A percentile compares a stretch with the other conserved stretches of the same genome.
Conservation (phyloP, 176 grass and related monocot genomes). For the Tillandsia fasciculata region DNA sequence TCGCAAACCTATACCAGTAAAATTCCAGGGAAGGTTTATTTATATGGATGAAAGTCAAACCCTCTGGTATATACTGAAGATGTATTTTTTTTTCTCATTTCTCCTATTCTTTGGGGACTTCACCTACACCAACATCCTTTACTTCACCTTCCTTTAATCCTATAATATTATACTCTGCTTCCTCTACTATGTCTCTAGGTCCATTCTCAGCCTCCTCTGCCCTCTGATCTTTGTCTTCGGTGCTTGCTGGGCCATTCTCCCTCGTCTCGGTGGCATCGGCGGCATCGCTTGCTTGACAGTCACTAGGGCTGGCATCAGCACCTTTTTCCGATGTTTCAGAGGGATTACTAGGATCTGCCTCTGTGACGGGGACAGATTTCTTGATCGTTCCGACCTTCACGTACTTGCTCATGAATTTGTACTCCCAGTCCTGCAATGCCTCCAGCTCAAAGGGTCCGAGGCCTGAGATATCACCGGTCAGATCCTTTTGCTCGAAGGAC, state of each 20-base stretch:
- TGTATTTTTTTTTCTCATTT: no score
- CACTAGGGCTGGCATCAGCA: not conserved
- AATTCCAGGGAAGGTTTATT: no score
- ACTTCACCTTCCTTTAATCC: constrained; percentile 2
- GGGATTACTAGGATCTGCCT: constrained; percentile 20
- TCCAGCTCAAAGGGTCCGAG: constrained; percentile 85
- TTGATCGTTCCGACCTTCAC: constrained; percentile 81
- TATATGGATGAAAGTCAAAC: no score
- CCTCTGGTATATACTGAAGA: no score
- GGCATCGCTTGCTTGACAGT: not conserved
- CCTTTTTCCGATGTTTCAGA: constrained; percentile 21
- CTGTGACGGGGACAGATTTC: constrained; percentile 29
- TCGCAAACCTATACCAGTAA: no score
- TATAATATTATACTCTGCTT: constrained; percentile 2
- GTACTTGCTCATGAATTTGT: constrained; percentile 96
- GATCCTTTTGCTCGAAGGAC: constrained; percentile 71
- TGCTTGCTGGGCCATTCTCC: not conserved
- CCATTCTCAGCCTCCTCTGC: not conserved
- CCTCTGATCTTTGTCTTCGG: not conserved
- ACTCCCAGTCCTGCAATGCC: constrained; percentile 77
- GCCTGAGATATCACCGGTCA: constrained; percentile 59
- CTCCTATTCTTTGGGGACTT: not conserved
- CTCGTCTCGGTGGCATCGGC: not conserved
- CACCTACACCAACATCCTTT: constrained; percentile 7
- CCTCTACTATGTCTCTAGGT: not conserved